Conservation (phyloP, 306 rosid genomes). For the Psophocarpus tetragonolobus region DNA sequence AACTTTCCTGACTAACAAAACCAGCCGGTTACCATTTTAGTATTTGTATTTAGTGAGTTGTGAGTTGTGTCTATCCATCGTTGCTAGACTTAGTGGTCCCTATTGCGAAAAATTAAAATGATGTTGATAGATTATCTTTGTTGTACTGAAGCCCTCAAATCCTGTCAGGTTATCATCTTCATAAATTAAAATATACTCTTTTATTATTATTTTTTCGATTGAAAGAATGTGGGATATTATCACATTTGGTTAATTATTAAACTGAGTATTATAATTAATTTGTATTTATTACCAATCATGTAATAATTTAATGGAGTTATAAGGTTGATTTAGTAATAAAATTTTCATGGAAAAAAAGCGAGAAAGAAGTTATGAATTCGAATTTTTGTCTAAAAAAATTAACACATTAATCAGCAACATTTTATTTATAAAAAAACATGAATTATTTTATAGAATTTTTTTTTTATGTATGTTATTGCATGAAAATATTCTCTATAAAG, state of each 20-base stretch:
- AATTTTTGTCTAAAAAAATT: too few relatives aligned
- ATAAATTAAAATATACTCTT: neutral
- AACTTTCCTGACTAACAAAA: neutral
- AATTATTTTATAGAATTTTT: too few relatives aligned
- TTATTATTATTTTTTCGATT: neutral
- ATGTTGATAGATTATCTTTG: slow-evolving; percentile 14
- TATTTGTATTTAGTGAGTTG: neutral
- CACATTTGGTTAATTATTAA: neutral
- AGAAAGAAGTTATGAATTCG: too few relatives aligned
- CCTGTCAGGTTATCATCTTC: slow-evolving; percentile 6
- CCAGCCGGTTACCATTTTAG: neutral
- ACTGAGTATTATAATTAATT: neutral
- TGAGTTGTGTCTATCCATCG: neutral
- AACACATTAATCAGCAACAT: too few relatives aligned
- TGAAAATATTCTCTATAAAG: too few relatives aligned
- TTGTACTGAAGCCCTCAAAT: slow-evolving; percentile 9
- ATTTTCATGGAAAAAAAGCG: too few relatives aligned
- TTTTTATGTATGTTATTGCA: too few relatives aligned
- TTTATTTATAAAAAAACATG: too few relatives aligned
- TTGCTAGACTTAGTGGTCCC: slow-evolving; percentile 3
- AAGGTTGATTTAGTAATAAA: too few relatives aligned
- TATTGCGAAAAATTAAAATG: neutral
- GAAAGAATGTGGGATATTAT: neutral
- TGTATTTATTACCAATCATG: neutral
- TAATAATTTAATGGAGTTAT: neutral